A percentile compares a stretch with the other conserved stretches of the same genome.
These are phyloP conservation scores for Ziziphus jujuba DNA, from an alignment of 306 rosid species.

Conservation along the genomic window DNA sequence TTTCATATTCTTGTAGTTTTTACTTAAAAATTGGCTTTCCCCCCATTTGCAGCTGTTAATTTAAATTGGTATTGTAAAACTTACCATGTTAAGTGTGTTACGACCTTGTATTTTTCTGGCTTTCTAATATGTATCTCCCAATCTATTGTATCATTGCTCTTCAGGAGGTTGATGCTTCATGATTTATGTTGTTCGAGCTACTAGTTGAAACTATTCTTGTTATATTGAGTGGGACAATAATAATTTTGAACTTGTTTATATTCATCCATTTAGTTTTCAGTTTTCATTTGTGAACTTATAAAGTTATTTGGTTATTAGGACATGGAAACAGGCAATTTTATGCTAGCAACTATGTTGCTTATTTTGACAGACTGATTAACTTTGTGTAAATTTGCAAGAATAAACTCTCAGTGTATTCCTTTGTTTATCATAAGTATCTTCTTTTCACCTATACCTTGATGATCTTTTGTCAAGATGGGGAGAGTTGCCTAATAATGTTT, in stretches of 20 bases:
- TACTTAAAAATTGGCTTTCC: neutral
- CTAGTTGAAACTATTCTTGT: neutral
- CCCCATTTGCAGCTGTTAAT: neutral
- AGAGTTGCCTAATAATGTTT: slow-evolving; percentile 13
- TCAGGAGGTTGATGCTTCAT: neutral
- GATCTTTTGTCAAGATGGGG: slow-evolving; percentile 7
- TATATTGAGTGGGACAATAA: neutral
- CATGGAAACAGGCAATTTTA: neutral
- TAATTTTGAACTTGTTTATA: neutral
- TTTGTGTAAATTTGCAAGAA: neutral
- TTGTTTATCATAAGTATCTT: neutral
- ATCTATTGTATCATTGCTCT: neutral
- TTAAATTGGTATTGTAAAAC: neutral
- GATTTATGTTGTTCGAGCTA: neutral
- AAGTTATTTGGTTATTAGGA: neutral
- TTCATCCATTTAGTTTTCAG: neutral
- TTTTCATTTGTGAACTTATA: neutral
- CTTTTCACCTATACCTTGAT: neutral
- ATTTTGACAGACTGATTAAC: neutral
- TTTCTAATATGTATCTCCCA: neutral
- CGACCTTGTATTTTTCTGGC: neutral
- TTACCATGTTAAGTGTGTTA: no score
- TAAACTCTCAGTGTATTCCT: neutral
- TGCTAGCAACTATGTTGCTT: neutral
- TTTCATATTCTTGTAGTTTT: neutral